Base-by-base conservation (phyloP, 805 yeast genomes). In the Ogataea corticis region DNA sequence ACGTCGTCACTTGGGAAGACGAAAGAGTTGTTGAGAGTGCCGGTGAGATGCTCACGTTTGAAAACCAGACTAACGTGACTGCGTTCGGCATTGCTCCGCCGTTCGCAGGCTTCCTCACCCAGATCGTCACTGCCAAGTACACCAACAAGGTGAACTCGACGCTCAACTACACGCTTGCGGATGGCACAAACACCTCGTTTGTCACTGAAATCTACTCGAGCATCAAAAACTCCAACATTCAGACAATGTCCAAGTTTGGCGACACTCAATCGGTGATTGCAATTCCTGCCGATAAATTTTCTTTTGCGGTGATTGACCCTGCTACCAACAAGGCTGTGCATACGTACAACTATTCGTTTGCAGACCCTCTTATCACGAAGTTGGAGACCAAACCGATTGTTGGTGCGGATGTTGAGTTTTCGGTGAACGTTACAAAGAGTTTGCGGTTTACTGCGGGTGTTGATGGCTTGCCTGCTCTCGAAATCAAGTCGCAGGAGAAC, bases 1-100 rank as follows among this genome's bases (percentile, higher is more conserved):
- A 73, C 48, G 54, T 83, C 27, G 67, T 77, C 32, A 67, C 79
- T 15, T 83, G 81, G 77, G 83, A 80, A 59, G 70, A 71, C 42
- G 52, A 58, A 1, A 51, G 65, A 11, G 69, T 81, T 23, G 64
- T 54, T 10, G 56, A 58, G 15, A 64, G 75, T 31, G 41, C 54
- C 5, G 84, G 83, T 46, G 59, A 63, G 10, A 51, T 77, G 1
- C 29, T 58, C 1, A 30, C 52, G 4, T 51, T 50, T 43, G 62
- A 58, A 19, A 68, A 66, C 48, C 38, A 62, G 6, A 61, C 69
- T 7, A 53, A 56, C 16, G 69, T 68, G 10, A 48, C 52, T 6
- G 49, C 61, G 0, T 48, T 70, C 41, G 72, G 66, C 1, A 34
- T 72, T 38, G 56, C 68, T 14, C 68, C 71, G n/a, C 76, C 76